Evolutionary conservation across 2,329 filamentous ascomycete species (phyloP), one percentile per base, ranked within the genome.

Genomic region (Drechslerella dactyloides): DNA sequence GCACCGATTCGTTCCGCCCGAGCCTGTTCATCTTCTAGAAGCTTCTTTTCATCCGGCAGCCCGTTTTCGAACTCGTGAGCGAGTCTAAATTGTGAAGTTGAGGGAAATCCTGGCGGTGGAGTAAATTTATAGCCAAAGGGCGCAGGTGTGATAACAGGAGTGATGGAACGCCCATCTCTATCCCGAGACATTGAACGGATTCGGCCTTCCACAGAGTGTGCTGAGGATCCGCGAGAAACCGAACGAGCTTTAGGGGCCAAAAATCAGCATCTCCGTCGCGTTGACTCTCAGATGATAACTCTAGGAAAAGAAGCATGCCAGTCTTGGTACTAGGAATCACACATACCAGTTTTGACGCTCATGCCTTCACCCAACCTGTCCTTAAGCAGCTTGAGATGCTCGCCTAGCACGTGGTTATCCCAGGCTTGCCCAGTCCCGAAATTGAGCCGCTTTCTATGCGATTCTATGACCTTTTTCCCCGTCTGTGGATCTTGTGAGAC

Each of bases 341-440:
- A 61, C 37, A 44, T 42, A 65, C 53, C 62, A 51, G 55, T 42
- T 52, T 70, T 59, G 23, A 73, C 68, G 0, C 66, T 72, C 19
- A 76, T 74, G 10, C 76, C 76, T 35, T 75, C 60, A n/a, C 76
- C 76, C 17, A 76, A 46, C 59, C 69, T 65, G 1, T 75, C 54
- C 52, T 60, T 69, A 3, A 77, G 52, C 0, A 55, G 19, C 27
- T 73, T 74, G 2, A 77, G 46, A 52, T 77, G 76, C 52, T 48
- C 61, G 10, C 55, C 53, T 1, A 74, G 24, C 10, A 77, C 63
- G 73, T 77, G 76, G 2, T 17, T 51, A 42, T 73, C 75, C 76
- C 75, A 77, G 19, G 73, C 62, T 11, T 54, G 37, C 3, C 44
- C 60, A 7, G 52, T 76, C 8, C 62, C 69, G 37, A 76, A 76